phyloP scores from a whole-genome alignment of 306 rosid genomes.

The Hippophae rhamnoides region DNA sequence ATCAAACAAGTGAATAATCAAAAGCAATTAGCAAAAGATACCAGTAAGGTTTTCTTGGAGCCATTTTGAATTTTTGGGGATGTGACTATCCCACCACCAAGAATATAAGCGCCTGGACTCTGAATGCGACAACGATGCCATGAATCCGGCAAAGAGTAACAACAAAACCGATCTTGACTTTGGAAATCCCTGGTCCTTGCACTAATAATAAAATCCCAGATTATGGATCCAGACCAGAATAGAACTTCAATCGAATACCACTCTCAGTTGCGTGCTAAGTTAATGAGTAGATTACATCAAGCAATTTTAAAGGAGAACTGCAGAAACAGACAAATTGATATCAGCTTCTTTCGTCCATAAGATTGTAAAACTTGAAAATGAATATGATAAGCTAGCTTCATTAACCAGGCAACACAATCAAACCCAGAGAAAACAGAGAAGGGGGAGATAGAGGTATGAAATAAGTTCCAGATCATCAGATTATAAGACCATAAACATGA shows the following conservation, averaged over 20 bases:
- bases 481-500: slow-evolving; percentile 2
- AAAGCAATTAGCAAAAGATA: slow-evolving; percentile 20
- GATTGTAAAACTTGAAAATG: slow-evolving; percentile 13
- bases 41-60: slow-evolving; percentile 98
- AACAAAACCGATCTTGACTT: slow-evolving; percentile 51
- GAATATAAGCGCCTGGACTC: slow-evolving; percentile 92
- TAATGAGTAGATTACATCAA: slow-evolving; percentile 5
- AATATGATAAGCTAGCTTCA: too few species aligned
- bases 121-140: slow-evolving; percentile 70
- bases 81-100: slow-evolving; percentile 99
- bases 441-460: slow-evolving; percentile 13
- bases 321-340: slow-evolving; percentile 7
- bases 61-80: slow-evolving; percentile 96
- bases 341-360: slow-evolving; percentile 8
- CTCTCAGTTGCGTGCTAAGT: slow-evolving; percentile 16
- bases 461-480: not conserved
- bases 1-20: not conserved
- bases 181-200: slow-evolving; percentile 34
- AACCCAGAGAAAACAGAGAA: slow-evolving; percentile 10
- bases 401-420: too few species aligned
- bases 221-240: slow-evolving; percentile 65
- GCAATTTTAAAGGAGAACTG: slow-evolving; percentile 6
- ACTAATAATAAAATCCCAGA: slow-evolving; percentile 26
- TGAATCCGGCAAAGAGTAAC: slow-evolving; percentile 53
- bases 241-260: slow-evolving; percentile 18